Evolutionary conservation across 192 early-diverging fungal genomes (phyloP).

Genomic region (Dissophora ornata): DNA sequence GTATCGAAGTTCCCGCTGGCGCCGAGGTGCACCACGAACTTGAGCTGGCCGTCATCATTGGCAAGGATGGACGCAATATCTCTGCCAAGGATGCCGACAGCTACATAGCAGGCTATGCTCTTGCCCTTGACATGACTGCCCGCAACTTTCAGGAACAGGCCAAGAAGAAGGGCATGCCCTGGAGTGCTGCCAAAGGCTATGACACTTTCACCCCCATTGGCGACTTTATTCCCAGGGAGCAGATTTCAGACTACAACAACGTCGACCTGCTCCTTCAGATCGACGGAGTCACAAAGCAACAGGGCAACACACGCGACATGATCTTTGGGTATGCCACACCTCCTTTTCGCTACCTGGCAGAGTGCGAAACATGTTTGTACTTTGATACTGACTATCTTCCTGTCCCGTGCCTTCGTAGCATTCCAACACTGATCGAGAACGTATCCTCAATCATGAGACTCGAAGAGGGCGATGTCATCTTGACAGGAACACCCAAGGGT

Average conservation of each 20-base stretch:
- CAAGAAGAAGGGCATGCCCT: constrained; percentile 88
- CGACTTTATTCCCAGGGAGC: constrained; percentile 79
- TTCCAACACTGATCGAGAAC: constrained; percentile 84
- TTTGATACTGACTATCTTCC: neutral
- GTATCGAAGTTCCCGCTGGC: constrained; percentile 84
- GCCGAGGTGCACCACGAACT: constrained; percentile 91
- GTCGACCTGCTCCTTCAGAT: constrained; percentile 83
- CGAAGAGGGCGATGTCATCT: constrained; percentile 88
- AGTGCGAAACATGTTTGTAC: neutral
- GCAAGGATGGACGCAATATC: constrained; percentile 82
- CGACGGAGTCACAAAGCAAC: constrained; percentile 80
- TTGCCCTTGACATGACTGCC: constrained; percentile 94
- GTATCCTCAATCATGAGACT: constrained; percentile 89
- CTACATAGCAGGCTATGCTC: constrained; percentile 82
- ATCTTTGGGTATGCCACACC: constrained; percentile 74
- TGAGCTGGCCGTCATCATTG: constrained; percentile 93
- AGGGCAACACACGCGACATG: constrained; percentile 91
- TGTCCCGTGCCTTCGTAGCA: constrained; percentile 60
- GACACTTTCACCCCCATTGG: constrained; percentile 94
- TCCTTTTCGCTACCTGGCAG: neutral
- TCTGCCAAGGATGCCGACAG: constrained; percentile 65
- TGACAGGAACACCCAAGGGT: constrained; percentile 92
- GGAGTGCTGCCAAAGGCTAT: constrained; percentile 93
- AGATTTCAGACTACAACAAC: constrained; percentile 76
- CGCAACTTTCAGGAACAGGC: constrained; percentile 85